Evolutionary conservation across 108 stramenopile species (phyloP).

Genomic region (Conticribra weissflogii): DNA sequence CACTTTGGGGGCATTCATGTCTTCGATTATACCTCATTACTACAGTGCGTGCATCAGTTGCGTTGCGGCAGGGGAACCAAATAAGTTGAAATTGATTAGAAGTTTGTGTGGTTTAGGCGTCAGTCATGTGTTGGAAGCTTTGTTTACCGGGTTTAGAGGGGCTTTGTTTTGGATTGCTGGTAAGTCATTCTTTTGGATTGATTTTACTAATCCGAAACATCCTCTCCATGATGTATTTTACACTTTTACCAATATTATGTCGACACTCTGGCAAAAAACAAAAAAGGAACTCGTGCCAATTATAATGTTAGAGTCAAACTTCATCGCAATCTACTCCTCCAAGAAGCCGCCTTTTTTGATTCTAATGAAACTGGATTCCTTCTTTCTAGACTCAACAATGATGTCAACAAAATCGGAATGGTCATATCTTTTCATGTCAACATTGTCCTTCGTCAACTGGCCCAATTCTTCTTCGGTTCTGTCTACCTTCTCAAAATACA

Average conservation of each 20-base stretch:
- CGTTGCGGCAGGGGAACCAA: constrained; percentile 60
- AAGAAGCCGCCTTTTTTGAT: constrained; percentile 92
- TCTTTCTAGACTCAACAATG: constrained; percentile 81
- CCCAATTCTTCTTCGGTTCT: constrained; percentile 79
- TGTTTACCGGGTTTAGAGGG: constrained; percentile 84
- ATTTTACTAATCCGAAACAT: neutral
- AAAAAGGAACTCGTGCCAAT: constrained; percentile 73
- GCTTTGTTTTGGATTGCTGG: constrained; percentile 89
- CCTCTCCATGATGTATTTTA: neutral
- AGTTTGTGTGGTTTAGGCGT: constrained; percentile 69
- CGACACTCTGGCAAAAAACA: no score
- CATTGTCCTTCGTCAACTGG: constrained; percentile 80
- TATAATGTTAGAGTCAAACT: constrained; percentile 88
- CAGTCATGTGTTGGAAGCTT: constrained; percentile 60
- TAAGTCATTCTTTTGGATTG: constrained; percentile 38
- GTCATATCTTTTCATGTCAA: constrained; percentile 86
- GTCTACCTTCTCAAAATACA: constrained; percentile 70
- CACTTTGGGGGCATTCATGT: constrained; percentile 76
- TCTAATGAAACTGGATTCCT: constrained; percentile 78
- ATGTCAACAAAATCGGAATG: constrained; percentile 89
- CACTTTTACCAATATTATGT: no score
- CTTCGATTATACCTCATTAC: constrained; percentile 74
- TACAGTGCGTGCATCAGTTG: constrained; percentile 74
- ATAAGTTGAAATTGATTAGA: constrained; percentile 47
- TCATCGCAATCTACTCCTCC: constrained; percentile 82